These are phyloP conservation scores for Suhomyces guaymorum DNA, from an alignment of 1,139 yeast genomes.

Conservation along the genomic window DNA sequence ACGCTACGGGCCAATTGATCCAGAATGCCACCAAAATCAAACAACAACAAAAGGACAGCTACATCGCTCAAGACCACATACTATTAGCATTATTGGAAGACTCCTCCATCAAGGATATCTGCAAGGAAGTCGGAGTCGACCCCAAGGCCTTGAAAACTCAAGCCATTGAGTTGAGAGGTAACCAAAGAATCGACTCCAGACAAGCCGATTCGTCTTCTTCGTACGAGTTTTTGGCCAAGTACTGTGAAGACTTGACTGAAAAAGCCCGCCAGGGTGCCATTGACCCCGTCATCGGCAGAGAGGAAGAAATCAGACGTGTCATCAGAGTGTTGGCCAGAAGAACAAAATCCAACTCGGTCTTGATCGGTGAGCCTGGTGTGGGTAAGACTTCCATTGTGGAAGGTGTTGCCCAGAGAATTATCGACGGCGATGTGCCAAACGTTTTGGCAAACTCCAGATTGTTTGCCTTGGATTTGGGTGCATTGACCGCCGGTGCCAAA, in stretches of 20 bases:
- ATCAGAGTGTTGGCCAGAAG: slow-evolving; percentile 93
- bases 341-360: slow-evolving; percentile 92
- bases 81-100: slow-evolving; percentile 85
- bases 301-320: slow-evolving; percentile 94
- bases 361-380: slow-evolving; percentile 99
- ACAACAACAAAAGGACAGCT: slow-evolving; percentile 85
- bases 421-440: slow-evolving; percentile 92
- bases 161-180: slow-evolving; percentile 84
- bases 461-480: slow-evolving; percentile 89
- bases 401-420: slow-evolving; percentile 96
- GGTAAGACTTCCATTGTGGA: slow-evolving; percentile 98
- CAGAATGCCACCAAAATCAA: slow-evolving; percentile 72
- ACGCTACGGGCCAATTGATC: slow-evolving; percentile 69
- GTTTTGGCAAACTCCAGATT: slow-evolving; percentile 78
- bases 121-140: slow-evolving; percentile 72
- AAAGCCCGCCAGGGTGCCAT: slow-evolving; percentile 91
- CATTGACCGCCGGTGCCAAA: slow-evolving; percentile 97
- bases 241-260: slow-evolving; percentile 91
- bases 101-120: slow-evolving; percentile 63
- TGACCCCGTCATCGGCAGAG: slow-evolving; percentile 98
- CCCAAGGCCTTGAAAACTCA: slow-evolving; percentile 75
- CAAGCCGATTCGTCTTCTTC: slow-evolving; percentile 88
- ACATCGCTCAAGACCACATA: slow-evolving; percentile 92
- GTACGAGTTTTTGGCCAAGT: slow-evolving; percentile 81
- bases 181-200: slow-evolving; percentile 87